Percentiles rank a stretch among this genome's conserved stretches.
Evolutionary conservation across 2,329 filamentous ascomycete genomes (phyloP).

Genomic region (Myriosclerotinia duriaeana): DNA sequence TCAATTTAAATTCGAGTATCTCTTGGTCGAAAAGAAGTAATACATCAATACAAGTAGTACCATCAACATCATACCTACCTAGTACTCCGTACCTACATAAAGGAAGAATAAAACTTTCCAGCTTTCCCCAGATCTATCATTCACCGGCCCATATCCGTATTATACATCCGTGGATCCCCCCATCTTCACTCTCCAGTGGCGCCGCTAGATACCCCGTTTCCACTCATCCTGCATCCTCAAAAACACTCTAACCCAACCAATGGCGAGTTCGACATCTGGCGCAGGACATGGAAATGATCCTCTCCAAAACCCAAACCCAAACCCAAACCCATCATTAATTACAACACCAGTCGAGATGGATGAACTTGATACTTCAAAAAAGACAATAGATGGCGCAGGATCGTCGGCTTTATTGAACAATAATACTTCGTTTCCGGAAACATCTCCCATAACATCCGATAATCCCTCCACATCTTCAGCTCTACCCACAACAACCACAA

Average conservation of each 20-base stretch:
- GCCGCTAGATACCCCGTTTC: conserved; percentile 15
- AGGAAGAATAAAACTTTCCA: too few species aligned
- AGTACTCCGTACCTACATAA: too few species aligned
- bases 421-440: conserved; percentile 19
- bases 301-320: background rate
- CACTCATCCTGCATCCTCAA: conserved; percentile 1
- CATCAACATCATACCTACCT: too few species aligned
- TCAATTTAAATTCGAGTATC: too few species aligned
- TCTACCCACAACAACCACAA: background rate
- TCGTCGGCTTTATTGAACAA: conserved; percentile 16
- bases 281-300: background rate
- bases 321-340: background rate
- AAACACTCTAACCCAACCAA: background rate
- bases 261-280: conserved; percentile 5
- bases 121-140: background rate
- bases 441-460: conserved; percentile 10
- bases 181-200: conserved; percentile 5
- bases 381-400: conserved; percentile 4
- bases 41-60: too few species aligned
- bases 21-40: too few species aligned
- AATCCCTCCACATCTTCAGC: background rate
- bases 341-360: conserved; percentile 11
- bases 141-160: conserved; percentile 2
- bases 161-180: conserved; percentile 6
- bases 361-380: background rate